Evolutionary conservation across 192 early-diverging fungal species (phyloP).

Genomic region (Umbelopsis sp.): DNA sequence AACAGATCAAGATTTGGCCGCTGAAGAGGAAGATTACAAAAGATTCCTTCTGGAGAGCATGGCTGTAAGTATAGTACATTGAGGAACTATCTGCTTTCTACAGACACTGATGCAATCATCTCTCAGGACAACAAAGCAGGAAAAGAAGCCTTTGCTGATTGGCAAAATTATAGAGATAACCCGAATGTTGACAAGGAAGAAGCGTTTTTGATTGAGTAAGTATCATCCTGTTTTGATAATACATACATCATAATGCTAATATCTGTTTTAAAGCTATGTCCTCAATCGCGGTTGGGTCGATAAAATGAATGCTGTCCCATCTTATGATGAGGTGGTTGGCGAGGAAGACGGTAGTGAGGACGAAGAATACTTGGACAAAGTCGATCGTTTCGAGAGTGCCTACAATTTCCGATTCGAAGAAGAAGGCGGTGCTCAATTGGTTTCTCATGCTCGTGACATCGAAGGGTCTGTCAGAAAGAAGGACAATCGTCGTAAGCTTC

Average conservation of each 20-base stretch:
- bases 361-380: constrained; percentile 76
- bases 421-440: constrained; percentile 67
- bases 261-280: constrained; percentile 64
- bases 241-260: background rate
- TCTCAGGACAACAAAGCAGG: constrained; percentile 49
- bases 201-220: constrained; percentile 81
- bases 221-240: background rate
- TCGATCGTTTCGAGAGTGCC: constrained; percentile 86
- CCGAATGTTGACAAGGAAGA: constrained; percentile 54
- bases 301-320: constrained; percentile 64
- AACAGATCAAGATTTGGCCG: constrained; percentile 72
- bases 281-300: constrained; percentile 95
- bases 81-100: background rate
- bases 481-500: constrained; percentile 75
- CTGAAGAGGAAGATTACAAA: constrained; percentile 90
- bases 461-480: constrained; percentile 83
- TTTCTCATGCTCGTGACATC: constrained; percentile 80
- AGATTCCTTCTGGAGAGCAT: constrained; percentile 86
- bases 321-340: constrained; percentile 78
- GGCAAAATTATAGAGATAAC: constrained; percentile 55
- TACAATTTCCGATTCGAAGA: constrained; percentile 97
- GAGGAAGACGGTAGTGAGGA: constrained; percentile 66
- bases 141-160: constrained; percentile 61
- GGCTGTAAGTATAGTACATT: constrained; percentile 27
- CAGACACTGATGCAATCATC: background rate